Conservation (phyloP, 2,329 filamentous ascomycete genomes). For the Sclerotinia borealis region DNA sequence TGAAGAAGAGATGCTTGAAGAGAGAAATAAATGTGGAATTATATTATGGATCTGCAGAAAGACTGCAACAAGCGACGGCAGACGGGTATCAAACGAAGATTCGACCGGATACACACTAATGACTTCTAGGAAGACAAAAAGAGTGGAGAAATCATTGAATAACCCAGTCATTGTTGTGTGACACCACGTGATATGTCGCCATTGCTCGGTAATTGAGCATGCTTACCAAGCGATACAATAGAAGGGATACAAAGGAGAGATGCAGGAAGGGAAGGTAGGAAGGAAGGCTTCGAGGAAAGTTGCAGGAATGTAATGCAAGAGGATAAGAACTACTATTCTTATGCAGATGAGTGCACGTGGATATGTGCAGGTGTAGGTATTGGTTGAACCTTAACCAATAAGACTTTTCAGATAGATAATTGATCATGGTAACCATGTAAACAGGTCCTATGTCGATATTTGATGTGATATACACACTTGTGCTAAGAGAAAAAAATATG, state of each 20-base stretch:
- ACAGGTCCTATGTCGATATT: neutral
- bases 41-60: slow-evolving; percentile 1
- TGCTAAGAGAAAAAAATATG: neutral
- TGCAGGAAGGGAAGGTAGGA: neutral
- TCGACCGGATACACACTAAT: slow-evolving; percentile 3
- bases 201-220: slow-evolving; percentile 13
- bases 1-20: slow-evolving; percentile 5
- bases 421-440: neutral
- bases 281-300: neutral
- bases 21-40: slow-evolving; percentile 7
- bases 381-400: neutral
- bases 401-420: neutral
- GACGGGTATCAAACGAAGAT: slow-evolving; percentile 3
- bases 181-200: slow-evolving; percentile 29
- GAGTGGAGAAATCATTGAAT: neutral
- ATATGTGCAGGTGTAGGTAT: neutral
- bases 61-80: slow-evolving; percentile 7
- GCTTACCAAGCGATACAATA: slow-evolving; percentile 10
- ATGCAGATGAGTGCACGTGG: slow-evolving; percentile 2
- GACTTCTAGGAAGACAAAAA: neutral
- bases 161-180: slow-evolving; percentile 2
- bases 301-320: slow-evolving; percentile 4
- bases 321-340: slow-evolving; percentile 2
- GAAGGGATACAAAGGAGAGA: neutral
- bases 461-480: slow-evolving; percentile 6